phyloP scores from a whole-genome alignment of 225 moss, liverwort and hornwort species.

The Lunularia cruciata region DNA sequence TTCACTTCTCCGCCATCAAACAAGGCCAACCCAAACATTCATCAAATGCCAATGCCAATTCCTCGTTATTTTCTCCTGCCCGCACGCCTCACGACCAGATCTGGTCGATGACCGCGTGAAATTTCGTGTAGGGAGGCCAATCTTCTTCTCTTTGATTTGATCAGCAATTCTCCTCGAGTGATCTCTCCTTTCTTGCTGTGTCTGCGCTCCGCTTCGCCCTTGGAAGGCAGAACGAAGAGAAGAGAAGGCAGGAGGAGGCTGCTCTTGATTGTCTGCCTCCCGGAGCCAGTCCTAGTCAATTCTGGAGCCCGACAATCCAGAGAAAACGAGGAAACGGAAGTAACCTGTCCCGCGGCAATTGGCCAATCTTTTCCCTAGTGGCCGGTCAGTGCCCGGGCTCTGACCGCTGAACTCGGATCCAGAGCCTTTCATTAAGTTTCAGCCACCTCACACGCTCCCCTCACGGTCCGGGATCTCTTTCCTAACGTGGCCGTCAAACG shows the following conservation, averaged over 20 bases:
- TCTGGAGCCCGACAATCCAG: no score
- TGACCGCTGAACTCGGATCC: neutral
- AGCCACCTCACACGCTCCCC: neutral
- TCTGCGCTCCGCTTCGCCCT: no score
- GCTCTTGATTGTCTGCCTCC: no score
- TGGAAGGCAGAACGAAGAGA: no score
- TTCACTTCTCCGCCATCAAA: neutral
- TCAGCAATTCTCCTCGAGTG: no score
- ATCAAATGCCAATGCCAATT: neutral
- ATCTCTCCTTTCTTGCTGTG: no score
- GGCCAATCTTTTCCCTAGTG: neutral
- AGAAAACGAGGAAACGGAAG: neutral
- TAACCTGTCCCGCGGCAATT: no score
- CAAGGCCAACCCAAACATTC: neutral
- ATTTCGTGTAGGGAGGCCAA: neutral
- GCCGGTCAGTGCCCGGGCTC: neutral
- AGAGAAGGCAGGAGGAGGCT: no score
- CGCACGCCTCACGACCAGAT: no score
- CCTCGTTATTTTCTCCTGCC: neutral
- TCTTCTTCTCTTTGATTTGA: neutral
- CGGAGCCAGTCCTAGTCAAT: neutral
- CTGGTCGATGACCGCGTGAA: no score
- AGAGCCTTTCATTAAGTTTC: neutral
- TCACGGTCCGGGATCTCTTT: neutral
- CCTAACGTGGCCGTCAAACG: neutral